phyloP scores from a whole-genome alignment of 2,329 filamentous ascomycete species.

The Karstenula rhodostoma region DNA sequence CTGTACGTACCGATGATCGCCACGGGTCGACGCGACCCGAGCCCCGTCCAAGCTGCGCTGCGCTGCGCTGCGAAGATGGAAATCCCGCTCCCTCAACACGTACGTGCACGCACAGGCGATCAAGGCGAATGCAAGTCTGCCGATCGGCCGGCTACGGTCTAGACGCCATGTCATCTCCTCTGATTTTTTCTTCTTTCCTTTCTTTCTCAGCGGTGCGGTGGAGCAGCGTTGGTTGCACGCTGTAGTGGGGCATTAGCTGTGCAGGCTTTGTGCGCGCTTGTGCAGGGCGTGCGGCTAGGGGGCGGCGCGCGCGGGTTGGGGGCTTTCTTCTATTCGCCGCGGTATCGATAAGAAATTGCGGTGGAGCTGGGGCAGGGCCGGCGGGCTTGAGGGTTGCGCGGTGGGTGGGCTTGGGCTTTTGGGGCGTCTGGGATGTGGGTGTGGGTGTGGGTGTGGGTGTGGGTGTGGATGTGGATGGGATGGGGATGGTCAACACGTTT shows the following conservation, averaged over 20 bases:
- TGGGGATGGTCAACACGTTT: no score
- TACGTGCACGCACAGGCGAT: neutral
- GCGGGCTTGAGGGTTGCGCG: neutral
- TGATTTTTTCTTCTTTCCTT: neutral
- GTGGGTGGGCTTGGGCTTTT: neutral
- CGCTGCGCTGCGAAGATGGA: no score
- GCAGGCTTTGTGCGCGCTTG: slow-evolving; percentile 16
- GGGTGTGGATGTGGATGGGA: no score
- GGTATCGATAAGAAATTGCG: slow-evolving; percentile 12
- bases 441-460: no score
- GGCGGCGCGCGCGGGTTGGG: slow-evolving; percentile 5
- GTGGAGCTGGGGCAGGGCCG: neutral
- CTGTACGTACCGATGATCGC: no score
- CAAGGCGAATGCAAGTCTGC: neutral
- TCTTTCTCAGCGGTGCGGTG: neutral
- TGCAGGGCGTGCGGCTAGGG: slow-evolving; percentile 11
- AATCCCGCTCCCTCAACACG: neutral
- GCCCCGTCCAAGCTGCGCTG: neutral
- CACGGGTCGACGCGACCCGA: slow-evolving; percentile 9
- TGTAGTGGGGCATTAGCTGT: slow-evolving; percentile 12
- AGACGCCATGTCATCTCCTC: no score
- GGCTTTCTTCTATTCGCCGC: slow-evolving; percentile 7
- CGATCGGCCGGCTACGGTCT: neutral
- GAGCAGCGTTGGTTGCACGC: neutral
- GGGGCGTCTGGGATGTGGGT: neutral